A percentile compares a stretch with the other conserved stretches of the same genome.
Evolutionary conservation across 2,329 filamentous ascomycete species (phyloP).

Genomic region (Colletotrichum sp.): DNA sequence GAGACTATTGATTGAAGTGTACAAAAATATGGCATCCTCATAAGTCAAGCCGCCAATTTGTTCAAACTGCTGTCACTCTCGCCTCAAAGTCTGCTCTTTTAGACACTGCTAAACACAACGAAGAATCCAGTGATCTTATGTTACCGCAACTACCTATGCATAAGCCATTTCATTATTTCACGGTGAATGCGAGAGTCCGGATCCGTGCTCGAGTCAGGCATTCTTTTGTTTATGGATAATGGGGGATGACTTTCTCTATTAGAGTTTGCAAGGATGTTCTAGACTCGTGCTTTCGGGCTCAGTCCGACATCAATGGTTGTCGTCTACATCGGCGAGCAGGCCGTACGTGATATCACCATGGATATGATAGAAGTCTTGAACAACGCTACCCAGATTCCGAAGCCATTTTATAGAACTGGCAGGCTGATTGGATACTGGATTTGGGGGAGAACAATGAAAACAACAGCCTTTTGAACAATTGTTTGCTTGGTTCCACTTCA

Average conservation of each 20-base stretch:
- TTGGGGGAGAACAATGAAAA: rapidly evolving
- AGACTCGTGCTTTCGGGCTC: neutral
- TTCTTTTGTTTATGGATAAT: neutral
- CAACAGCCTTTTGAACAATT: neutral
- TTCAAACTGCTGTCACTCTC: neutral
- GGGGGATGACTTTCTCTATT: neutral
- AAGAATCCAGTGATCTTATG: neutral
- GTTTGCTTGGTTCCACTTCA: neutral
- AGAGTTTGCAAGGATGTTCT: neutral
- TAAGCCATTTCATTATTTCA: neutral
- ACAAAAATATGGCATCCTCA: neutral
- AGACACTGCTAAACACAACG: neutral
- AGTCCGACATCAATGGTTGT: neutral
- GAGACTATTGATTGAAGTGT: neutral
- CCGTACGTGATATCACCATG: neutral
- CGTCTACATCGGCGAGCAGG: neutral
- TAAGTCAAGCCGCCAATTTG: neutral
- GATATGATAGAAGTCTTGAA: neutral
- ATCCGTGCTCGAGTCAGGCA: neutral
- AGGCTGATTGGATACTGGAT: neutral
- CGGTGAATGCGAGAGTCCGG: neutral
- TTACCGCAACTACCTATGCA: neutral
- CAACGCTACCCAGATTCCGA: neutral
- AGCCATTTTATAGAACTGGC: rapidly evolving
- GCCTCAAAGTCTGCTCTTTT: neutral